phyloP scores from a whole-genome alignment of 805 yeast species.

The Myxozyma sirexii region DNA sequence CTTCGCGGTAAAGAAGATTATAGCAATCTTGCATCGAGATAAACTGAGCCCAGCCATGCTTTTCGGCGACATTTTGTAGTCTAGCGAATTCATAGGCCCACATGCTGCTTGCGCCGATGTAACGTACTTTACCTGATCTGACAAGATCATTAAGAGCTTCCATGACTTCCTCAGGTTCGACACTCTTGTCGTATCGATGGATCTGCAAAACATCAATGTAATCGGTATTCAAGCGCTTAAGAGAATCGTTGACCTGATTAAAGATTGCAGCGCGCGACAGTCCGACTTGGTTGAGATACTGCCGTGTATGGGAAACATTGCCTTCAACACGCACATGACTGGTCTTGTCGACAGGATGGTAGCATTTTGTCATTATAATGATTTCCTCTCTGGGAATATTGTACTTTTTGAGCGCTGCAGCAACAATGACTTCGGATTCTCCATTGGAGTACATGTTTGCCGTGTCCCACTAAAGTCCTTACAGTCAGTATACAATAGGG shows the following conservation, averaged over 20 bases:
- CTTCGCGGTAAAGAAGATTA: constrained; percentile 62
- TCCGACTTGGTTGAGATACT: constrained; percentile 55
- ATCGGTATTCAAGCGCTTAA: constrained; percentile 52
- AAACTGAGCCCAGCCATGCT: constrained; percentile 59
- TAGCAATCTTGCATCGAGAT: constrained; percentile 62
- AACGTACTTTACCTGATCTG: constrained; percentile 51
- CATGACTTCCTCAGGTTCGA: constrained; percentile 56
- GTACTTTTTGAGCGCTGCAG: constrained; percentile 56
- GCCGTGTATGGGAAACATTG: constrained; percentile 23
- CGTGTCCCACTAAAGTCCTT: constrained; percentile 43
- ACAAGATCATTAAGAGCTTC: constrained; percentile 57
- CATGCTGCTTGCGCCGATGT: constrained; percentile 69
- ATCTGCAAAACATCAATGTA: constrained; percentile 59
- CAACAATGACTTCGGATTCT: constrained; percentile 48
- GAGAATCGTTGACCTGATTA: constrained; percentile 50
- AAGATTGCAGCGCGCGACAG: constrained; percentile 52
- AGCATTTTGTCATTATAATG: constrained; percentile 56
- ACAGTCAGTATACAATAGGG: background rate
- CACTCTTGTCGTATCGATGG: constrained; percentile 55
- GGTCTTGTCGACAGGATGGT: constrained; percentile 24
- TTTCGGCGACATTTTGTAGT: constrained; percentile 59
- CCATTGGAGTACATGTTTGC: constrained; percentile 53
- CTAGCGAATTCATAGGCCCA: constrained; percentile 54
- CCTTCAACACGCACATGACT: constrained; percentile 34
- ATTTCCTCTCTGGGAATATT: constrained; percentile 57